Base-by-base conservation (phyloP, 768 basidiomycete species). In the Naganishia vishniacii region DNA sequence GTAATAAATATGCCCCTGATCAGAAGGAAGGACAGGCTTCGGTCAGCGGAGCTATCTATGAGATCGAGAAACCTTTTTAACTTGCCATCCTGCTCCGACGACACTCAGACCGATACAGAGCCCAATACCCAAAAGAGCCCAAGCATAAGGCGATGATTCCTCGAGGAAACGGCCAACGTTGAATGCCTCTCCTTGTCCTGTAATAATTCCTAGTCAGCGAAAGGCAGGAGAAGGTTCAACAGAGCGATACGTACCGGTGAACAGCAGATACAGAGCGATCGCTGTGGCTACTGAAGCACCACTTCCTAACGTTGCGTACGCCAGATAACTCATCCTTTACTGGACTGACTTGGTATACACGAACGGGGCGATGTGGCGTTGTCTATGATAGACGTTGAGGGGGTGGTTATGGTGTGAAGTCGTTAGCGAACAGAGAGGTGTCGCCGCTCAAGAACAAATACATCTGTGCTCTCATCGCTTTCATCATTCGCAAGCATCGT, bases 1-100 rank as follows among this genome's bases (percentile, higher is more conserved):
- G 95, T 98, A 62, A 98, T 80, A 81, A 94, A 91, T 75, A 99
- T 98, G 56, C 94, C 94, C 94, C 94, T 98, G 62, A 20, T 15
- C 31, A 47, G 48, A 20, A 25, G 3, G 29, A 7, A 15, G 37
- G 62, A 16, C 41, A 32, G 18, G 47, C 47, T 13, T 18, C 34
- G 3, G 12, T 16, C 28, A 18, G 26, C 16, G 32, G n/a, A 12
- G 28, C 4, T 9, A 12, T 20, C 7, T 6, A n/a, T n/a, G n/a
- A 2, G 42, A 53, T 20, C 3, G 25, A 23, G 28, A 25, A 45
- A 5, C 20, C 46, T 34, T 29, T 25, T 23, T 48, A 40, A 70
- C 88, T 66, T 48, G 94, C 95, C 95, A 98, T 79, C 88, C 94
- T 49, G 94, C 95, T 65, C 94, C 95, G 2, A 91, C 79, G 2